Percentiles rank a stretch among this genome's conserved stretches.
Evolutionary conservation across 176 grass and related monocot species (phyloP).

Genomic region (bread wheat (Triticum aestivum)): DNA sequence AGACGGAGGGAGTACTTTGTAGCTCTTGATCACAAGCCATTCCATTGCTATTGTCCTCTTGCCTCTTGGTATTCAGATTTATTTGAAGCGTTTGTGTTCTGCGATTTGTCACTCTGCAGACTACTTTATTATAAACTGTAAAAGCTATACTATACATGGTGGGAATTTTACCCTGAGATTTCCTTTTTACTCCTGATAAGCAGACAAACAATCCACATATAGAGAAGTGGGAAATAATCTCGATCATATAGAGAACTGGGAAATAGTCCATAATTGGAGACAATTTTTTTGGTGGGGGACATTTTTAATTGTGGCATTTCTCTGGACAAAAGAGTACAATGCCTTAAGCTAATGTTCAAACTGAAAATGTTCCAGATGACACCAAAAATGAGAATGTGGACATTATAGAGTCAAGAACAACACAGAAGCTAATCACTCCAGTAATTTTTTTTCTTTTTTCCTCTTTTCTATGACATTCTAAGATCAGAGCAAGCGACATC

Average conservation of each 20-base stretch:
- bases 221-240: neutral
- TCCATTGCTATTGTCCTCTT: too few species aligned
- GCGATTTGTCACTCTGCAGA: too few species aligned
- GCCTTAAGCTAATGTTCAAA: neutral
- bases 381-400: neutral
- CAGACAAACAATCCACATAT: neutral
- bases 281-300: too few species aligned
- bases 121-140: neutral
- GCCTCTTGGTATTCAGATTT: too few species aligned
- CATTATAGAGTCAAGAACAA: neutral
- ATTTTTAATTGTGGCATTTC: neutral
- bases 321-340: neutral
- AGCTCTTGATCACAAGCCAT: too few species aligned
- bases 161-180: neutral
- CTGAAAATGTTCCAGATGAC: neutral
- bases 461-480: neutral
- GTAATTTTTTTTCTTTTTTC: neutral
- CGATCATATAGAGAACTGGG: neutral
- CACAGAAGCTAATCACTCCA: neutral
- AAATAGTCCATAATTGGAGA: neutral
- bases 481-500: neutral
- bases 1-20: too few species aligned
- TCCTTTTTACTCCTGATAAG: neutral
- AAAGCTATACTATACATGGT: neutral
- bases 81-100: too few species aligned